Evolutionary conservation across 257 asterid species (phyloP), one percentile per base, ranked within the genome.

Genomic region (Penstemon davidsonii): DNA sequence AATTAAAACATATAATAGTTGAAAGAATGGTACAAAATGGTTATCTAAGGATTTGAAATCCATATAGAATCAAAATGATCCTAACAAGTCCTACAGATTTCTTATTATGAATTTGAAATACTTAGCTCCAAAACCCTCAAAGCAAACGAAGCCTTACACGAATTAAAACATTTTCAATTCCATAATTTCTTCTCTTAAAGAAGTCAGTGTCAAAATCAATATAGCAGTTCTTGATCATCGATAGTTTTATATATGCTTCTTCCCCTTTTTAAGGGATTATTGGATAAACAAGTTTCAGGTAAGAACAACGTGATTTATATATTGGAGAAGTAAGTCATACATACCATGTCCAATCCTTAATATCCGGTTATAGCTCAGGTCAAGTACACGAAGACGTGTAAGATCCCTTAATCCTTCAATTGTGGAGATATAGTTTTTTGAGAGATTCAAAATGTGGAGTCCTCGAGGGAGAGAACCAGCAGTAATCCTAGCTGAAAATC

Each of bases 391-490:
- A 53, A 94, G 89, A 49, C 99, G 83, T 42, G 95, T 83, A 65
- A 94, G 97, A 61, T 94, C 97, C 51, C 96, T 87, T 65, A 91
- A 60, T 71, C 97, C 99, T 82, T 94, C 99, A 55, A 94, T 81
- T 62, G 86, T 81, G 74, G 96, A 82, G 72, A 94, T 87, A 67
- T 55, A 91, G 83, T 94, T 94, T 73, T 83, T 88, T n/a, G 99
- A 94, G 68, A 94, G 85, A 77, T 91, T 91, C 86, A 91, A 63
- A 77, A 86, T 66, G 79, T 88, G 99, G 43, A 93, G 95, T 75
- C 97, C 99, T 55, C 96, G 86, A 65, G 99, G 99, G 53, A 93
- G 92, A 75, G 96, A 82, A 66, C 99, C 99, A 75, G 96, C 84
- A 70, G 97, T 87, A 44, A 93, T 84, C 83, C 88, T 85, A 68